These are phyloP conservation scores for Phytophthora citricola DNA, from an alignment of 352 stramenopile genomes.

Conservation along the genomic window DNA sequence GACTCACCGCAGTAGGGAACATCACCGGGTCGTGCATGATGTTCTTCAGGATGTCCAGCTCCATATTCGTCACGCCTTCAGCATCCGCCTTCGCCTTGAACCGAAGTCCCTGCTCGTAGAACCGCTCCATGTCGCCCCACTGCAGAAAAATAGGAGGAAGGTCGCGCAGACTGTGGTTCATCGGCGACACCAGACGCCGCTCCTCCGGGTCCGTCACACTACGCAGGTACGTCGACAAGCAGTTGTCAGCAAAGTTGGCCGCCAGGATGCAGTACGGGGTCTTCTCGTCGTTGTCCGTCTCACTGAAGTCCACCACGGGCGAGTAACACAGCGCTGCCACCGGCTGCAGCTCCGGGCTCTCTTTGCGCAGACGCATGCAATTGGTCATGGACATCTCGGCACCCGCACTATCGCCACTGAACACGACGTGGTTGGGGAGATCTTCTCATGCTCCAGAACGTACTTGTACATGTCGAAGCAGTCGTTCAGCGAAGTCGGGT, in stretches of 20 bases:
- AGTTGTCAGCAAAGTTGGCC: slow-evolving; percentile 33
- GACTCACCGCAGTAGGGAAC: slow-evolving; percentile 36
- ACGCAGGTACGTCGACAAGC: slow-evolving; percentile 25
- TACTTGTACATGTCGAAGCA: slow-evolving; percentile 54
- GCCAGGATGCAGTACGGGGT: slow-evolving; percentile 34
- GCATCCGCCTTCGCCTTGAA: slow-evolving; percentile 35
- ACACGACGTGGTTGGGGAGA: slow-evolving; percentile 40
- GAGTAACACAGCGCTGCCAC: slow-evolving; percentile 35
- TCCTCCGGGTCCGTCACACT: slow-evolving; percentile 29
- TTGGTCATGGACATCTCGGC: slow-evolving; percentile 46
- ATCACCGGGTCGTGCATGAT: slow-evolving; percentile 40
- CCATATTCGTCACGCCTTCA: slow-evolving; percentile 41
- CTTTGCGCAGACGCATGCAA: slow-evolving; percentile 36
- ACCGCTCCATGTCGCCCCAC: slow-evolving; percentile 35
- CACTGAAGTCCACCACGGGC: slow-evolving; percentile 29
- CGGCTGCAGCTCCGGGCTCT: slow-evolving; percentile 26
- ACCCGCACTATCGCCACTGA: slow-evolving; percentile 58
- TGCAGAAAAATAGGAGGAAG: slow-evolving; percentile 47
- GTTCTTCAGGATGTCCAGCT: slow-evolving; percentile 44
- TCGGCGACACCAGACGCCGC: slow-evolving; percentile 30
- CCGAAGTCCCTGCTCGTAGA: slow-evolving; percentile 38
- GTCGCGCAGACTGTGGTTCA: slow-evolving; percentile 41
- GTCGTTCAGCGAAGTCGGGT: slow-evolving; percentile 52
- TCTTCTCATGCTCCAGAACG: slow-evolving; percentile 31
- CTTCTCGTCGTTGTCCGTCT: slow-evolving; percentile 30